Conservation (phyloP, 2,329 filamentous ascomycete species). For the Podosphaera aphanis region DNA sequence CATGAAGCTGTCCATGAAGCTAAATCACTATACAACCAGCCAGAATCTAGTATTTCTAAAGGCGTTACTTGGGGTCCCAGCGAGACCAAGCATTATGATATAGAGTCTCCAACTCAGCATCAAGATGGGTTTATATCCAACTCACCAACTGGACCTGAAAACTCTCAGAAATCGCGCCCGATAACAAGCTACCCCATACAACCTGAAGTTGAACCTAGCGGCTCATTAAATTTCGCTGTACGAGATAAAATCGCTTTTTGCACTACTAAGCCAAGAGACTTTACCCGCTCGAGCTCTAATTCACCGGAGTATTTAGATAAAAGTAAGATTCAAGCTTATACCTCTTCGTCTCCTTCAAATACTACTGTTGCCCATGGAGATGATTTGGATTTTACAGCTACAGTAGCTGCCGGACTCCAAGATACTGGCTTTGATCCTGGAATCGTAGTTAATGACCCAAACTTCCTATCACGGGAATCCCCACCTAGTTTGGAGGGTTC, state of each 20-base stretch:
- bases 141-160: slow-evolving; percentile 6
- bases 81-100: slow-evolving; percentile 38
- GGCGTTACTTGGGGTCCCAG: slow-evolving; percentile 42
- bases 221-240: slow-evolving; percentile 13
- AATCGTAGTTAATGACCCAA: slow-evolving; percentile 42
- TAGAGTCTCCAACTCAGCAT: slow-evolving; percentile 23
- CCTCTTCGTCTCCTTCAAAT: slow-evolving; percentile 18
- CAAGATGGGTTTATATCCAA: slow-evolving; percentile 12
- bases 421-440: slow-evolving; percentile 49
- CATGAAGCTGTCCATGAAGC: too few relatives aligned
- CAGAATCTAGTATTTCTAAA: slow-evolving; percentile 22
- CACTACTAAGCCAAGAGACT: slow-evolving; percentile 10
- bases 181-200: slow-evolving; percentile 12
- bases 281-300: too few relatives aligned
- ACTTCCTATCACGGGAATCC: slow-evolving; percentile 38
- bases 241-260: slow-evolving; percentile 31
- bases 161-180: slow-evolving; percentile 8
- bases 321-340: slow-evolving; percentile 7
- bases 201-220: slow-evolving; percentile 6
- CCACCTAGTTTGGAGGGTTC: slow-evolving; percentile 34
- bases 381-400: slow-evolving; percentile 46
- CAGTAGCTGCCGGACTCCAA: slow-evolving; percentile 41
- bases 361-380: slow-evolving; percentile 43
- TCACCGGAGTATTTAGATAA: too few relatives aligned
- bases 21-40: not conserved